Evolutionary conservation across 2,329 filamentous ascomycete species (phyloP).

Genomic region (Beauveria australis): DNA sequence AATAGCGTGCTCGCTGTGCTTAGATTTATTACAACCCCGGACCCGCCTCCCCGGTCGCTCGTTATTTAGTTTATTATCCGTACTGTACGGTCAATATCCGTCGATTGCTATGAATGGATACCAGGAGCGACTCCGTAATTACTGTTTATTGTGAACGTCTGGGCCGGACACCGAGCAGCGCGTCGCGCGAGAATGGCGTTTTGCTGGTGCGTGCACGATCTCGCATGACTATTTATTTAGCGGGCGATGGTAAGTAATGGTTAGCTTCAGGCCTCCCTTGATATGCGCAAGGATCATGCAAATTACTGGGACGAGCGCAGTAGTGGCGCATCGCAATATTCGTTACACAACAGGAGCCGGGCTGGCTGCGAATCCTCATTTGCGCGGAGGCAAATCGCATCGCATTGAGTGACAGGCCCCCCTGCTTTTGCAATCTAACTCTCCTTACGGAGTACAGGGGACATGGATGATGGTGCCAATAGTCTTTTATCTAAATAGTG

Average conservation of each 20-base stretch:
- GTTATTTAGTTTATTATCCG: too few relatives aligned
- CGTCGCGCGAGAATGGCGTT: not conserved
- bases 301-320: not conserved
- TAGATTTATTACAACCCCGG: too few relatives aligned
- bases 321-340: not conserved
- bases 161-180: not conserved
- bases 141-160: too few relatives aligned
- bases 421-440: conserved; percentile 6
- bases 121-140: too few relatives aligned
- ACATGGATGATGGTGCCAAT: not conserved
- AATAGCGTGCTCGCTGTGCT: too few relatives aligned
- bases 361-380: conserved; percentile 1
- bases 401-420: not conserved
- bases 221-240: not conserved
- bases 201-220: conserved; percentile 3
- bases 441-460: not conserved
- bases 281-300: not conserved
- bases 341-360: not conserved
- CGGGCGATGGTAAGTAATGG: conserved; percentile 1
- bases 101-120: too few relatives aligned
- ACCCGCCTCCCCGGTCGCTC: too few relatives aligned
- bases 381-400: conserved; percentile 1
- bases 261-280: not conserved
- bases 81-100: not conserved
- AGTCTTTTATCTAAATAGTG: not conserved